Conservation (phyloP, 2,329 filamentous ascomycete species). For the Colletotrichum musicola region DNA sequence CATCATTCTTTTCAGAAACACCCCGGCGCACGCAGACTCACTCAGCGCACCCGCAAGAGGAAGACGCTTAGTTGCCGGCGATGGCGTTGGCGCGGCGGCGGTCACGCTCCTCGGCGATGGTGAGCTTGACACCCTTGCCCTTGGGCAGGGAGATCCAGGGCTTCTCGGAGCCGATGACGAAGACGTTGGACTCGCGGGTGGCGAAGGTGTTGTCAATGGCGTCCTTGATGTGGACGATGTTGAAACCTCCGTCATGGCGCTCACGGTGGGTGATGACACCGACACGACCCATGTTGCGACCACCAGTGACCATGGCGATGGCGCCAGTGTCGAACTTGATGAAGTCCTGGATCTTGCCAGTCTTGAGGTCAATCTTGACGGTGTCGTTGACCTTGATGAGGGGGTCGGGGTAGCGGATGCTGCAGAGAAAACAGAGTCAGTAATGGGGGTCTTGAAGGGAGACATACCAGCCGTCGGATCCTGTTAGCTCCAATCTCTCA, state of each 20-base stretch:
- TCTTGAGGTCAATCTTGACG: conserved; percentile 97
- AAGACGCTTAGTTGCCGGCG: conserved; percentile 61
- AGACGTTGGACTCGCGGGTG: conserved; percentile 99
- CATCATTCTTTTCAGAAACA: not conserved
- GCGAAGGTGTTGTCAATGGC: conserved; percentile 99
- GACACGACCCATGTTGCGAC: conserved; percentile 99
- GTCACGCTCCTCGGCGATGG: conserved; percentile 99
- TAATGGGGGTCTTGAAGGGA: conserved; percentile 45
- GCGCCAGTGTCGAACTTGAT: conserved; percentile 99
- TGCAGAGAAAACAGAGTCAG: conserved; percentile 62
- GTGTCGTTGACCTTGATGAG: conserved; percentile 99
- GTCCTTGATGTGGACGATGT: conserved; percentile 99
- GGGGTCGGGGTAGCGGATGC: conserved; percentile 99
- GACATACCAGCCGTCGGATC: conserved; percentile 68
- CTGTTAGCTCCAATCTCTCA: conserved; percentile 50
- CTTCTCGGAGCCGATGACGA: conserved; percentile 98
- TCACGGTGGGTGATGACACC: conserved; percentile 99
- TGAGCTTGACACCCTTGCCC: conserved; percentile 99
- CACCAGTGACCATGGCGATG: conserved; percentile 98
- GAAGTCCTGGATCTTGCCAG: conserved; percentile 98
- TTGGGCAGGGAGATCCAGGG: conserved; percentile 99
- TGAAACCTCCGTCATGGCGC: conserved; percentile 99
- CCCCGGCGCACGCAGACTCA: conserved; percentile 24
- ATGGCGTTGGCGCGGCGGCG: conserved; percentile 81
- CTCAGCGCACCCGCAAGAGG: conserved; percentile 23